These are phyloP conservation scores for Vairimorpha ceranae DNA, from an alignment of 371 early-diverging fungal species.

Conservation along the genomic window DNA sequence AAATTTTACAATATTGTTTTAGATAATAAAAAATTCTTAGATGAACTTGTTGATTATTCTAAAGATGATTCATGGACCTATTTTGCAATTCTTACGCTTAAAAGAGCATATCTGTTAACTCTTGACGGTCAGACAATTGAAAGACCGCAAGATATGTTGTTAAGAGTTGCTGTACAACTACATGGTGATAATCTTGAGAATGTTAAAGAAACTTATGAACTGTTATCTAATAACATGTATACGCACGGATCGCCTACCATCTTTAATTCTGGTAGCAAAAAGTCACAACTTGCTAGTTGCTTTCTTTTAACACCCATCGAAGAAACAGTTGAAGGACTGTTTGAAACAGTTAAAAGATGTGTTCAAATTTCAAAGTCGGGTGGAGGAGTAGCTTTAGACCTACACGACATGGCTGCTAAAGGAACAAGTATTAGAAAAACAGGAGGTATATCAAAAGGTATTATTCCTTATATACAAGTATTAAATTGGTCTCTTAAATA, in stretches of 20 bases:
- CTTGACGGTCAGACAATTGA: constrained; percentile 76
- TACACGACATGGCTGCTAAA: constrained; percentile 78
- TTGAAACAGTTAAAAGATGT: constrained; percentile 85
- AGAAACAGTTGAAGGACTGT: constrained; percentile 85
- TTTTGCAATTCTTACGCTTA: constrained; percentile 97
- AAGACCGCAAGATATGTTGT: constrained; percentile 93
- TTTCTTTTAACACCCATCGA: constrained; percentile 81
- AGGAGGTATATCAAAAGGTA: constrained; percentile 89
- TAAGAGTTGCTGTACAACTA: constrained; percentile 93
- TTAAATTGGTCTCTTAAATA: constrained; percentile 94
- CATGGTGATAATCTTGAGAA: constrained; percentile 79
- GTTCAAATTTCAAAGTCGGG: constrained; percentile 93
- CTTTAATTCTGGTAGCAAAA: constrained; percentile 90
- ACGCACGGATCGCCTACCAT: constrained; percentile 95
- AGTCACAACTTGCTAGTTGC: constrained; percentile 85
- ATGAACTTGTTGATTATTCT: constrained; percentile 80
- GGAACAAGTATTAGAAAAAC: constrained; percentile 92
- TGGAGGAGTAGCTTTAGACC: constrained; percentile 89
- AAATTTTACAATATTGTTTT: constrained; percentile 68
- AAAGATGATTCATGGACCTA: constrained; percentile 89
- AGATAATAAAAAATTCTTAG: constrained; percentile 71
- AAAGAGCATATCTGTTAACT: constrained; percentile 79
- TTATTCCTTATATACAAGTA: constrained; percentile 91
- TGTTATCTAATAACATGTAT: constrained; percentile 83
- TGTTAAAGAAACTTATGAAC: constrained; percentile 86